A percentile compares a stretch with the other conserved stretches of the same genome.
phyloP scores from a whole-genome alignment of 2,329 filamentous ascomycete species.

The Fusarium sp. region DNA sequence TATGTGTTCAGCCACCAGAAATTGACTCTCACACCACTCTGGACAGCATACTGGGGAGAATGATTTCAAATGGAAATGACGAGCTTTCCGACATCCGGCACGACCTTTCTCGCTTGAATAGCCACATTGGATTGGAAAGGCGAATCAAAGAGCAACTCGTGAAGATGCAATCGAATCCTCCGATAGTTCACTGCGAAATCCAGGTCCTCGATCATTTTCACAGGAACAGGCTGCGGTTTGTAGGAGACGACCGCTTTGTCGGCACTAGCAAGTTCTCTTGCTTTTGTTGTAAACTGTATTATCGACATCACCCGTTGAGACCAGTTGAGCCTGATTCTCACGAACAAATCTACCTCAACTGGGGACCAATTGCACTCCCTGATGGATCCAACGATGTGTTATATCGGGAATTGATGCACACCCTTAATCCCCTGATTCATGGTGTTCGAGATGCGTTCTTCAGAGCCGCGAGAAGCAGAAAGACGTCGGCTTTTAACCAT shows the following conservation, averaged over 20 bases:
- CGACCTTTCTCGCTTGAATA: background rate
- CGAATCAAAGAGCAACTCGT: background rate
- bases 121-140: background rate
- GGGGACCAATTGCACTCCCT: background rate
- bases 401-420: background rate
- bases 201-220: constrained; percentile 1
- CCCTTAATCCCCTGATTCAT: background rate
- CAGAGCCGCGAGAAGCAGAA: background rate
- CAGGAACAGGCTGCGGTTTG: background rate
- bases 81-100: background rate
- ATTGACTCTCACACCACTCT: background rate
- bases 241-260: background rate
- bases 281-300: background rate
- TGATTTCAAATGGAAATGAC: background rate
- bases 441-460: background rate
- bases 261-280: background rate
- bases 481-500: background rate
- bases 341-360: background rate
- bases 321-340: background rate
- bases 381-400: background rate
- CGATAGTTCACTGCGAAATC: background rate
- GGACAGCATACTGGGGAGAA: background rate
- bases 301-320: background rate
- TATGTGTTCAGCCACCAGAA: background rate
- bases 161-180: background rate